Base-by-base conservation (phyloP, 2,329 filamentous ascomycete species). In the Lachnellula occidentalis region DNA sequence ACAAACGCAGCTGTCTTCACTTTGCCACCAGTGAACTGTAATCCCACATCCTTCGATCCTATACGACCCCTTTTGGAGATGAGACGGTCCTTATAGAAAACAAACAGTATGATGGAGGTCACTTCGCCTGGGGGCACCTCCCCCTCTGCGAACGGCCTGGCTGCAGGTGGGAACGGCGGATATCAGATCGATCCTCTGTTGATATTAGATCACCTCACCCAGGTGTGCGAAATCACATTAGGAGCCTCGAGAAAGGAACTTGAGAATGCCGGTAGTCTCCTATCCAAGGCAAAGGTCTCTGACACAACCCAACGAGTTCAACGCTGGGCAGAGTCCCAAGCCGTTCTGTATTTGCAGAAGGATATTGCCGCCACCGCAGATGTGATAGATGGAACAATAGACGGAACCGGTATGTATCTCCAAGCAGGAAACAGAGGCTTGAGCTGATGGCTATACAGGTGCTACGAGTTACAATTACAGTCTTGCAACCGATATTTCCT, bases 261-360 rank as follows among this genome's bases (percentile, higher is more conserved):
- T 52, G 85, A 92, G 70, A 81, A 82, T 60, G 76, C 85, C 15
- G 91, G 89, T 59, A 96, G 90, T 75, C 77, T 99, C 72, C 78
- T 99, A 58, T 90, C 91, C 55, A 78, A 85, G 66, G 73, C 78
- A 54, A 82, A 80, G 63, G 81, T 90, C 63, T 75, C 79, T 51
- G 92, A 97, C 65, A 96, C 94, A 6, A 75, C 95, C 54, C 85
- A 91, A 69, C 83, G 90, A 96, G 92, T 72, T 84, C 85, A 62
- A 87, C 92, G 66, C 97, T 97, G 73, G 91, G 84, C 85, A 58
- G 95, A 99, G 73, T 80, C 87, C 55, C 90, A 96, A 74, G 85
- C 87, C 59, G 90, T 88, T 53, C 77, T 99, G 60, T 97, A 97
- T 73, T 86, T 96, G 60, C 88, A 94, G 70, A 96, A 96, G 74